Conservation (phyloP, 257 asterid genomes). For the Thymus mandschuricus region DNA sequence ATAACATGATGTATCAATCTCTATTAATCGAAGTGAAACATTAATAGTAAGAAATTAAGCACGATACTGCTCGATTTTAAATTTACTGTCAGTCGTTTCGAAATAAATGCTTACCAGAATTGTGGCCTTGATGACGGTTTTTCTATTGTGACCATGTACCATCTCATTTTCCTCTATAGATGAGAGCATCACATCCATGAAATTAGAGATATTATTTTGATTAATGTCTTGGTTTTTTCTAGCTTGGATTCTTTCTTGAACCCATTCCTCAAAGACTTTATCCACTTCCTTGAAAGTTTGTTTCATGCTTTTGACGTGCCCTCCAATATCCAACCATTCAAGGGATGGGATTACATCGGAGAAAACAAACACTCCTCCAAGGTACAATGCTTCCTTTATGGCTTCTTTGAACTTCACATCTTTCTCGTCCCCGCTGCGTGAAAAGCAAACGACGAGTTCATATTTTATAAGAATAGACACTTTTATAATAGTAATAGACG, state of each 20-base stretch:
- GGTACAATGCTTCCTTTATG: slow-evolving; percentile 43
- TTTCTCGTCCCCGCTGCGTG: slow-evolving; percentile 9
- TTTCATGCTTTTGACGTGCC: slow-evolving; percentile 54
- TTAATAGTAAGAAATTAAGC: too few relatives aligned
- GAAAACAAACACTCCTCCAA: slow-evolving; percentile 51
- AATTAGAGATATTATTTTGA: slow-evolving; percentile 29
- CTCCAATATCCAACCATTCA: slow-evolving; percentile 68
- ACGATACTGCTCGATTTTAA: too few relatives aligned
- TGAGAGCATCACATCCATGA: slow-evolving; percentile 60
- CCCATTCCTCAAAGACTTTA: slow-evolving; percentile 49
- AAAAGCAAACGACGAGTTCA: not conserved
- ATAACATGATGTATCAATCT: too few relatives aligned
- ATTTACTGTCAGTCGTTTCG: too few relatives aligned
- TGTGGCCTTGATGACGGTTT: slow-evolving; percentile 59
- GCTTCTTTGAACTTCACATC: slow-evolving; percentile 41
- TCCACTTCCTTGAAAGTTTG: slow-evolving; percentile 41
- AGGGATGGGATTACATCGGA: slow-evolving; percentile 60
- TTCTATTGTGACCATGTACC: slow-evolving; percentile 38
- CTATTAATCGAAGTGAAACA: too few relatives aligned
- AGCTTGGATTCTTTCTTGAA: slow-evolving; percentile 42
- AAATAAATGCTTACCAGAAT: slow-evolving; percentile 36
- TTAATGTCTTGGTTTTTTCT: slow-evolving; percentile 8
- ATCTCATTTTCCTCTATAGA: slow-evolving; percentile 32
- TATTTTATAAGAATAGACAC: too few relatives aligned
- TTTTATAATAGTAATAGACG: too few relatives aligned